Evolutionary conservation across 495 filamentous ascomycete species (phyloP).

Genomic region (Terfezia boudieri): DNA sequence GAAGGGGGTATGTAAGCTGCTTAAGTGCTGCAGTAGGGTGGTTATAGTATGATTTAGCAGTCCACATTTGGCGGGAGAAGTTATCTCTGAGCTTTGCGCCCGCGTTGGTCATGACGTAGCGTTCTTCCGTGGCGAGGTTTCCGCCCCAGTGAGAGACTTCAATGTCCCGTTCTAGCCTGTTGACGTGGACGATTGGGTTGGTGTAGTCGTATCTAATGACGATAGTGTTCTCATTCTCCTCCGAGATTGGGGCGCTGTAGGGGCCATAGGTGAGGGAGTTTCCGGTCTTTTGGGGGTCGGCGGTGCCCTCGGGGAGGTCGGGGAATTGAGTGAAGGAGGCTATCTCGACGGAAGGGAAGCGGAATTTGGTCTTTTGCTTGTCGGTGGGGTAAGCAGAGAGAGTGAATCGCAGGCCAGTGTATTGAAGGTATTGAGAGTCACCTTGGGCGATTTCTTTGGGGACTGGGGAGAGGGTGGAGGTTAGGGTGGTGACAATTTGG

Average conservation of each 20-base stretch:
- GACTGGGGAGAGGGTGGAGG: conserved; percentile 51
- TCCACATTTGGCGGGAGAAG: conserved; percentile 74
- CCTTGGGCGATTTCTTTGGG: conserved; percentile 58
- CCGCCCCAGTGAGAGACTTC: conserved; percentile 97
- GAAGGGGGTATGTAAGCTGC: conserved; percentile 58
- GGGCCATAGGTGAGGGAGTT: conserved; percentile 80
- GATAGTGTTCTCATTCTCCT: conserved; percentile 36
- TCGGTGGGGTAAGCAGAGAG: conserved; percentile 59
- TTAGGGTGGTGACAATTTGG: conserved; percentile 59
- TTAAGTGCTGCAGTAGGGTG: conserved; percentile 54
- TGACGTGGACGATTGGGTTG: conserved; percentile 59
- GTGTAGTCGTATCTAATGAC: conserved; percentile 88
- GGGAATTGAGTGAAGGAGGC: conserved; percentile 63
- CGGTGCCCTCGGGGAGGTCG: conserved; percentile 34
- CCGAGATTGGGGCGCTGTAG: conserved; percentile 39
- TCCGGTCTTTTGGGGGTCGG: conserved; percentile 65
- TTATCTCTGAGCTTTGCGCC: conserved; percentile 62
- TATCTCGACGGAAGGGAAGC: conserved; percentile 54
- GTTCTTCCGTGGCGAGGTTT: conserved; percentile 81
- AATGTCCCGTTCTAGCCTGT: conserved; percentile 60
- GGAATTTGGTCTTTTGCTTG: conserved; percentile 94
- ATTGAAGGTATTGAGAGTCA: conserved; percentile 68
- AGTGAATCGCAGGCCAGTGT: conserved; percentile 61
- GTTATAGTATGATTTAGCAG: conserved; percentile 51
- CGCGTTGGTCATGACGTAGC: conserved; percentile 70